Evolutionary conservation across 805 yeast genomes (phyloP).

Genomic region (Saccharomycopsis vini): DNA sequence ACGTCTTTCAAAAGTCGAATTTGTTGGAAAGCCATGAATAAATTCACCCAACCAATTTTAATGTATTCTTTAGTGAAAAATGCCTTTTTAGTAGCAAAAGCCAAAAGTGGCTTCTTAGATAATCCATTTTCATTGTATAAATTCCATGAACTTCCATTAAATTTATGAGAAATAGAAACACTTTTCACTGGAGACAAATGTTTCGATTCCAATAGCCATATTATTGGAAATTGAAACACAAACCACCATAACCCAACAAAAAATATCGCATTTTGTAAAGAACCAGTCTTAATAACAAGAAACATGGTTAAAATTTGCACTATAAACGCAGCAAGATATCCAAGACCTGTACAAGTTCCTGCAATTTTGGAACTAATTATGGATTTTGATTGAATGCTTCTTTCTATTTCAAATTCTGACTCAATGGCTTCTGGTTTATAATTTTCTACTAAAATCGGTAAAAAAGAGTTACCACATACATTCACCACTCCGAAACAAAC

Average conservation of each 20-base stretch:
- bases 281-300: constrained; percentile 35
- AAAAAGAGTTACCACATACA: constrained; percentile 69
- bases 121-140: constrained; percentile 9
- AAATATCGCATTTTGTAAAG: constrained; percentile 50
- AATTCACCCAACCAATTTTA: constrained; percentile 53
- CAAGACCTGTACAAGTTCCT: constrained; percentile 64
- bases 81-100: constrained; percentile 2
- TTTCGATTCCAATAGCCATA: constrained; percentile 36
- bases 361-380: constrained; percentile 43
- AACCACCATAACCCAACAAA: constrained; percentile 76
- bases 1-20: constrained; percentile 58
- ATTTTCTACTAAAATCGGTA: constrained; percentile 51
- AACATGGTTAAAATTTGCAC: constrained; percentile 56
- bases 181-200: constrained; percentile 31
- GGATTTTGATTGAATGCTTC: constrained; percentile 23
- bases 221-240: constrained; percentile 56
- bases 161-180: constrained; percentile 19
- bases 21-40: constrained; percentile 46
- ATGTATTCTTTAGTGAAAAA: constrained; percentile 29
- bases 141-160: constrained; percentile 14
- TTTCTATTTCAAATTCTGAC: constrained; percentile 1
- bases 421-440: constrained; percentile 22
- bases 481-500: constrained; percentile 69
- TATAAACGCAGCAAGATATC: constrained; percentile 58
- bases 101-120: constrained; percentile 1